These are phyloP conservation scores for Diaporthe helianthi DNA, from an alignment of 2,329 filamentous ascomycete species.

Conservation along the genomic window DNA sequence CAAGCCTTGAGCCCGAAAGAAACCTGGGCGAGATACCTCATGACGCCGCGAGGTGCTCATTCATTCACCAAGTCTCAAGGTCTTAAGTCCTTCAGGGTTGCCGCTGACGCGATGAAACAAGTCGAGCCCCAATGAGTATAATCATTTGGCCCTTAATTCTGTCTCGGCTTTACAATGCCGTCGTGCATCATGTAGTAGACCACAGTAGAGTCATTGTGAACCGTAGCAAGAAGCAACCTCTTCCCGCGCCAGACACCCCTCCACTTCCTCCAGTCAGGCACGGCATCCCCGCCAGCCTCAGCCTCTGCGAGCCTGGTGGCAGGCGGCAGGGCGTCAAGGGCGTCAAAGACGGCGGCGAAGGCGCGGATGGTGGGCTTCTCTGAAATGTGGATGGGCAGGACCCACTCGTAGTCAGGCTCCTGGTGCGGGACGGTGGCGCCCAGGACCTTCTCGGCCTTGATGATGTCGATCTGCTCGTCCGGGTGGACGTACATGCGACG, in stretches of 20 bases:
- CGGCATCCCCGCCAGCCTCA: conserved; percentile 39
- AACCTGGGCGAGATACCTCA: neutral
- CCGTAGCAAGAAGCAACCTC: conserved; percentile 74
- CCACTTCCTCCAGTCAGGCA: conserved; percentile 49
- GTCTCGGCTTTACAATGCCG: conserved; percentile 84
- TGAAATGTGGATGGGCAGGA: conserved; percentile 73
- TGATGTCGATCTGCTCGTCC: conserved; percentile 78
- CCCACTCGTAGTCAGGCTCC: conserved; percentile 73
- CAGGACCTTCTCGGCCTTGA: conserved; percentile 64
- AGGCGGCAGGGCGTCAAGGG: conserved; percentile 55
- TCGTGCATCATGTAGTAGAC: conserved; percentile 87
- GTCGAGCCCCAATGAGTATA: neutral
- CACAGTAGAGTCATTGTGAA: conserved; percentile 82
- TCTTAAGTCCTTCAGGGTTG: neutral
- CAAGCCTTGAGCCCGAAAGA: conserved; percentile 49
- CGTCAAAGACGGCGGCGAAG: conserved; percentile 76
- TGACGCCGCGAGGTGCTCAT: neutral
- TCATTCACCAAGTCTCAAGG: neutral
- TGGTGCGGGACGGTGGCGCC: conserved; percentile 53
- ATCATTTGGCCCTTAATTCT: conserved; percentile 65
- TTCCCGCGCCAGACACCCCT: conserved; percentile 61
- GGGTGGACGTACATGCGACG: conserved; percentile 79
- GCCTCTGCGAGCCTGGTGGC: conserved; percentile 36
- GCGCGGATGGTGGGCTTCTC: conserved; percentile 75
- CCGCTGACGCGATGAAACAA: neutral